phyloP scores from a whole-genome alignment of 2,329 filamentous ascomycete genomes.

The Claviceps capensis region DNA sequence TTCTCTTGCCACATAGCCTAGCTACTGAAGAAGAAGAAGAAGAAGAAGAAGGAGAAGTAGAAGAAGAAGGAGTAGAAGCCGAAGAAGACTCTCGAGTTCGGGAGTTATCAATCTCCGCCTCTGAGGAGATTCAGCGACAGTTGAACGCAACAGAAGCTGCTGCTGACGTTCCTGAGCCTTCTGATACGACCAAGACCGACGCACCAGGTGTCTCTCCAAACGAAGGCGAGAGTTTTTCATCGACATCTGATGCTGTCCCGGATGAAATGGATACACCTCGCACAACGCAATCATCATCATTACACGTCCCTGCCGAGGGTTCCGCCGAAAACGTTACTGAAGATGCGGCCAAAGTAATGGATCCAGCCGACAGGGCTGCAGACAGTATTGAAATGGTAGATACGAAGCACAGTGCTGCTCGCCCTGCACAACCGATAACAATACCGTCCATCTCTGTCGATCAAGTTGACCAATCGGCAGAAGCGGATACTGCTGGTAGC shows the following conservation, averaged over 20 bases:
- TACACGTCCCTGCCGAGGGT: not conserved
- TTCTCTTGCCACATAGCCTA: not conserved
- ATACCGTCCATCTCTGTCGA: constrained; percentile 4
- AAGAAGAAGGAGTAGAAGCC: no score
- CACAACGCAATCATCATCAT: not conserved
- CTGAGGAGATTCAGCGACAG: not conserved
- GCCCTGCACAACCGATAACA: not conserved
- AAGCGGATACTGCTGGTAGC: not conserved
- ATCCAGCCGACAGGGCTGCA: not conserved
- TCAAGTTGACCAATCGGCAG: not conserved
- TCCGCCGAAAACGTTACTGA: not conserved
- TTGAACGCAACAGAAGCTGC: not conserved
- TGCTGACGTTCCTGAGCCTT: not conserved
- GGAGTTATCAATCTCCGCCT: not conserved
- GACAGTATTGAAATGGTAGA: not conserved
- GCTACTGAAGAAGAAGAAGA: not conserved
- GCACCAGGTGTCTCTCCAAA: not conserved
- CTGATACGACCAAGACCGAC: not conserved
- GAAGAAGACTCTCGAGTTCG: not conserved
- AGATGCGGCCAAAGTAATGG: not conserved
- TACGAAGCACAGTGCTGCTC: not conserved
- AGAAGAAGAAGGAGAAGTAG: not conserved
- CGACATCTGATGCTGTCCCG: not conserved
- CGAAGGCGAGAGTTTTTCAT: not conserved
- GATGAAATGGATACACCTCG: not conserved